Percentiles rank a stretch among this genome's conserved stretches.
Conservation (phyloP, 352 stramenopile species). For the Peronospora tabacina region DNA sequence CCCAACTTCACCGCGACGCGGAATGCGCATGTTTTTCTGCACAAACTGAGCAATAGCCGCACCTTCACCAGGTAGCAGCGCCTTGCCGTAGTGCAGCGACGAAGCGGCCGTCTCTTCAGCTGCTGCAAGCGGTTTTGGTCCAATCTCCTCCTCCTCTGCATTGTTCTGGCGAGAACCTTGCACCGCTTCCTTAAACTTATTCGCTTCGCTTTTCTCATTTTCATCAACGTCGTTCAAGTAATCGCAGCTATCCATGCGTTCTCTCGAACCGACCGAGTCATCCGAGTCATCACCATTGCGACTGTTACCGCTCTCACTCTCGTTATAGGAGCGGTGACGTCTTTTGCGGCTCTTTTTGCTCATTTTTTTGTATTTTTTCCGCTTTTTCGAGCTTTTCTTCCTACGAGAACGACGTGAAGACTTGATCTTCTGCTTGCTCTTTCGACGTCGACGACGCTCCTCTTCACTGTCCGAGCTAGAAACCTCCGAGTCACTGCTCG, state of each 20-base stretch:
- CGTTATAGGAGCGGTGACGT: conserved; percentile 21
- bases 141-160: conserved; percentile 84
- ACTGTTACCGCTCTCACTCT: conserved; percentile 24
- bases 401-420: conserved; percentile 32
- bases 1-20: conserved; percentile 95
- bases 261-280: conserved; percentile 17
- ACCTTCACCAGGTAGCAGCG: conserved; percentile 90
- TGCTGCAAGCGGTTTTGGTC: conserved; percentile 65
- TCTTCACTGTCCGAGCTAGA: conserved; percentile 29
- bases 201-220: conserved; percentile 65
- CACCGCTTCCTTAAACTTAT: conserved; percentile 85
- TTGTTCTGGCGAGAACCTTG: conserved; percentile 51
- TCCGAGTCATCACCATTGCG: conserved; percentile 26
- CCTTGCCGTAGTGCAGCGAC: conserved; percentile 87
- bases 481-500: conserved; percentile 19
- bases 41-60: conserved; percentile 96
- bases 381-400: conserved; percentile 33
- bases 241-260: conserved; percentile 9
- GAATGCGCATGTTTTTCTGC: conserved; percentile 98
- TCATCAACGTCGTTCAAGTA: conserved; percentile 27
- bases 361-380: conserved; percentile 32
- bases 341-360: conserved; percentile 23
- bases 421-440: conserved; percentile 30
- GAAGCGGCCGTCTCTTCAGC: conserved; percentile 40
- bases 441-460: conserved; percentile 31